A percentile compares a stretch with the other conserved stretches of the same genome.
Conservation (phyloP, 129 eudicot species). For the Oenanthe sinensis region DNA sequence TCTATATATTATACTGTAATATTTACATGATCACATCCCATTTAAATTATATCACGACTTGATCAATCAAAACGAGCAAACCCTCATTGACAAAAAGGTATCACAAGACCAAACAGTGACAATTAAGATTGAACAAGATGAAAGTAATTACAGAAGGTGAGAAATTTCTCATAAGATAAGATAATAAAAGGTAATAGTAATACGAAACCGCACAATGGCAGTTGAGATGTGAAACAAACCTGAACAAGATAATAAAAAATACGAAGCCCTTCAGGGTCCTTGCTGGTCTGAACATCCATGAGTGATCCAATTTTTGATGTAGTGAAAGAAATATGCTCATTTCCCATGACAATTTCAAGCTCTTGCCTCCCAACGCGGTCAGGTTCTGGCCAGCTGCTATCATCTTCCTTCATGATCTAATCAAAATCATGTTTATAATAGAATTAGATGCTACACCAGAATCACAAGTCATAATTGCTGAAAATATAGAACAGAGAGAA, state of each 20-base stretch:
- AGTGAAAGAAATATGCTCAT: slow-evolving; percentile 94
- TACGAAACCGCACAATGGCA: neutral
- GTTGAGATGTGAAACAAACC: slow-evolving; percentile 30
- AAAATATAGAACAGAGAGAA: neutral
- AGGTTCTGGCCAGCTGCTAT: slow-evolving; percentile 98
- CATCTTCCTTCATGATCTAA: slow-evolving; percentile 99
- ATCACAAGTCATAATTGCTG: too few species aligned
- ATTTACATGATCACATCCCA: neutral
- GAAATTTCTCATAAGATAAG: neutral
- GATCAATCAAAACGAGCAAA: neutral
- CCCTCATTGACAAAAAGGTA: neutral
- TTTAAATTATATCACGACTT: neutral
- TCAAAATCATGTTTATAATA: neutral
- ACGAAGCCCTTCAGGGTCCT: slow-evolving; percentile 97
- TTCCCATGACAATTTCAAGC: slow-evolving; percentile 99
- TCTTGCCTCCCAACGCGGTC: slow-evolving; percentile 97
- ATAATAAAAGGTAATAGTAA: neutral
- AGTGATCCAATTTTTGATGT: slow-evolving; percentile 98
- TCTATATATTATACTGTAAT: neutral
- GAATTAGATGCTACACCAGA: neutral
- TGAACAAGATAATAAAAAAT: slow-evolving; percentile 98
- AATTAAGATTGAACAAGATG: slow-evolving; percentile 55
- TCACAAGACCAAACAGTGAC: neutral
- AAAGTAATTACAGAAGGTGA: slow-evolving; percentile 41
- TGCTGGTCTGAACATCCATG: slow-evolving; percentile 95